A percentile compares a stretch with the other conserved stretches of the same genome.
phyloP scores from a whole-genome alignment of 1,284 basidiomycete genomes.

The Polyporus tsugae region DNA sequence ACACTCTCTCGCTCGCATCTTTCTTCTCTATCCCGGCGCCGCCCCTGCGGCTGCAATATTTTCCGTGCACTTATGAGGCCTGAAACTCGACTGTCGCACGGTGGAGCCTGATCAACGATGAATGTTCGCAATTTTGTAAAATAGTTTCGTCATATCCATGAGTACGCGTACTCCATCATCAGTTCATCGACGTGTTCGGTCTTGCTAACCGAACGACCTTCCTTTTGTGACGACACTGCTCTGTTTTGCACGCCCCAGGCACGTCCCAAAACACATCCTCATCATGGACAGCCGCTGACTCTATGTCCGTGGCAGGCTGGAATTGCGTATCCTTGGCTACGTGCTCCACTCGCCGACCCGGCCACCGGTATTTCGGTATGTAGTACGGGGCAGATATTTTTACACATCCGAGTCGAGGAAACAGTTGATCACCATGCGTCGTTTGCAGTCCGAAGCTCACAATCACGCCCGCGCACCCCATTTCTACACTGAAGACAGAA shows the following conservation, averaged over 20 bases:
- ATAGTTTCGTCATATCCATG: neutral
- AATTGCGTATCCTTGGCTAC: no score
- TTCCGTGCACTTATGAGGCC: neutral
- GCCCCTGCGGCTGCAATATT: neutral
- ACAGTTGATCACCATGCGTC: neutral
- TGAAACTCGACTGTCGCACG: neutral
- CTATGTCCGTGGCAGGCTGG: neutral
- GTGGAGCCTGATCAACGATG: slow-evolving; percentile 18
- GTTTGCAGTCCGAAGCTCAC: neutral
- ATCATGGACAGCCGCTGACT: neutral
- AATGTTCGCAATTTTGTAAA: slow-evolving; percentile 17
- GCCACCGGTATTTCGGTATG: neutral
- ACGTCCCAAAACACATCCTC: neutral
- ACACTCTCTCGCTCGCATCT: neutral
- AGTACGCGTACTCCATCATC: slow-evolving; percentile 6
- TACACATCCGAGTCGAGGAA: neutral
- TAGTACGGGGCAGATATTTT: neutral
- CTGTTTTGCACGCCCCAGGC: neutral
- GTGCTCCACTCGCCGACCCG: neutral
- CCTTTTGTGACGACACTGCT: slow-evolving; percentile 4
- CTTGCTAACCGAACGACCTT: slow-evolving; percentile 7
- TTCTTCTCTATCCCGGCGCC: no score
- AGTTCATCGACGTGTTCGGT: neutral
- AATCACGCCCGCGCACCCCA: slow-evolving; percentile 7
- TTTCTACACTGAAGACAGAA: slow-evolving; percentile 1